Evolutionary conservation across 1,284 basidiomycete genomes (phyloP), one percentile per base, ranked within the genome.

Genomic region (Cryptococcus depauperatus): DNA sequence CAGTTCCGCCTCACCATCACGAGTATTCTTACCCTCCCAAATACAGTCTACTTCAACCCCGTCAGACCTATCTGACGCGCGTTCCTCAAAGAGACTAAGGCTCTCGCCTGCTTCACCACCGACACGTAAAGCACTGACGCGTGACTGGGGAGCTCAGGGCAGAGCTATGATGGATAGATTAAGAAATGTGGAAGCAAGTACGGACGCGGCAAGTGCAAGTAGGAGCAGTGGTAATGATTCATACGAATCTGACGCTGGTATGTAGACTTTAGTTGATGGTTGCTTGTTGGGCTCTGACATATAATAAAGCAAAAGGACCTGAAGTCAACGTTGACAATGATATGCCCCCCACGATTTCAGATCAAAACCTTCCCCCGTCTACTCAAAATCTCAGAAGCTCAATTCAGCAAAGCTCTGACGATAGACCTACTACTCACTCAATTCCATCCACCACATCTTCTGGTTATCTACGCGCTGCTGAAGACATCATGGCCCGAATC

Each of bases 401-500:
- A n/a, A n/a, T n/a, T n/a, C n/a, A n/a, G n/a, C n/a, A n/a, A n/a
- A n/a, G n/a, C n/a, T n/a, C n/a, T n/a, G n/a, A 9, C 28, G 44
- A 53, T 37, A 27, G 47, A 43, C 44, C 51, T 16, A 52, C 56
- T 22, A 61, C 62, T 41, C 58, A 56, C 2, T 69, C 67, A 0
- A 66, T 68, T 47, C 67, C 67, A 4, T 66, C 64, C 1, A 68
- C 67, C 0, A 59, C 67, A 0, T 68, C 65, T 1, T 69, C 67
- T 1, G 78, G 76, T 10, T 84, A 85, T 60, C 76, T 85, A 30
- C 74, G 79, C 54, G 80, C 85, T 55, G 87, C 84, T 4, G 83
- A 79, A 10, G 79, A 76, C 30, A 70, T 90, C 37, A 87, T 91
- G 83, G 83, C 82, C 14, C 83, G 85, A 52, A 86, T 89, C 51